These are phyloP conservation scores for Galerina sulciceps DNA, from an alignment of 768 basidiomycete species.

Conservation along the genomic window DNA sequence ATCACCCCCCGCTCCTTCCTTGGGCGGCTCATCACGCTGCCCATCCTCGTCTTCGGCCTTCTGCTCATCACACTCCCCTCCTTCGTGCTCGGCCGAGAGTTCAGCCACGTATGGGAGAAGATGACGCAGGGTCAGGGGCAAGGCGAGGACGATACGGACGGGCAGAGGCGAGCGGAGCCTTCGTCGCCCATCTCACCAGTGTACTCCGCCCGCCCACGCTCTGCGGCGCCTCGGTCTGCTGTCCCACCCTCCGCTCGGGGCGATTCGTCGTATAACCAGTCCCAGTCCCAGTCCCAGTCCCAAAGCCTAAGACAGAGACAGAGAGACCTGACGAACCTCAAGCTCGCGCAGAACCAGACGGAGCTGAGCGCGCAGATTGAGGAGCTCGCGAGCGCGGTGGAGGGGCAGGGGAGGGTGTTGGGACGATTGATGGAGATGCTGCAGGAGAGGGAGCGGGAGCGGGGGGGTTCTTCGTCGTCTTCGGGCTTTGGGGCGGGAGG, in stretches of 20 bases:
- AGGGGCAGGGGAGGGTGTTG: slow-evolving; percentile 61
- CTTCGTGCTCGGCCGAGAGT: slow-evolving; percentile 91
- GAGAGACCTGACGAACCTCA: slow-evolving; percentile 58
- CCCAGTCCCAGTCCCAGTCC: not conserved
- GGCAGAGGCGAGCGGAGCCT: not conserved
- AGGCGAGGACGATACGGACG: not conserved
- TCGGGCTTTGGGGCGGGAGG: not conserved
- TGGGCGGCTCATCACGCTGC: slow-evolving; percentile 85
- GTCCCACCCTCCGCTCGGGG: no score
- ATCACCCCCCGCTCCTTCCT: slow-evolving; percentile 87
- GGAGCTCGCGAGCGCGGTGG: slow-evolving; percentile 58
- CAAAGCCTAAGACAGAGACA: not conserved
- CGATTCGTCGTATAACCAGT: not conserved
- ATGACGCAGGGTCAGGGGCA: slow-evolving; percentile 53
- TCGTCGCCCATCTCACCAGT: no score
- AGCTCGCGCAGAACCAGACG: slow-evolving; percentile 67
- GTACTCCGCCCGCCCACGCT: no score
- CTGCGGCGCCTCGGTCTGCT: no score
- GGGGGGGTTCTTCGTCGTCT: no score
- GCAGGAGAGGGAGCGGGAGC: slow-evolving; percentile 19
- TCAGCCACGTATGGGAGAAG: slow-evolving; percentile 87
- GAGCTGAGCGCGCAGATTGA: slow-evolving; percentile 69
- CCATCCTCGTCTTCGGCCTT: slow-evolving; percentile 85
- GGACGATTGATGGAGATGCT: slow-evolving; percentile 35
- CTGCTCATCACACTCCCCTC: slow-evolving; percentile 89